Conservation (phyloP, 768 basidiomycete species). For the Hebeloma cylindrosporum region DNA sequence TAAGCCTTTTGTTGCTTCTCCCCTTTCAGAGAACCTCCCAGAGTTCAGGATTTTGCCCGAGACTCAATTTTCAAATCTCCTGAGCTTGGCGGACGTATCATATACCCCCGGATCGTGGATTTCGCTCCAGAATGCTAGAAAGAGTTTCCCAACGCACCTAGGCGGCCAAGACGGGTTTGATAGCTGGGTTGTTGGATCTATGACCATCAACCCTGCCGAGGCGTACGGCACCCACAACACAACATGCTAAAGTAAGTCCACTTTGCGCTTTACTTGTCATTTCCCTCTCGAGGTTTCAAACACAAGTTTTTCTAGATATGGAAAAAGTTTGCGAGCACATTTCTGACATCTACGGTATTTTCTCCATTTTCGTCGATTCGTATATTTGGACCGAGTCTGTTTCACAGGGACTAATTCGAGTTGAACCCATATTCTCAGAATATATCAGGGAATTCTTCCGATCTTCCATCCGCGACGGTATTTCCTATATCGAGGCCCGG, state of each 20-base stretch:
- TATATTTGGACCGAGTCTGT: neutral
- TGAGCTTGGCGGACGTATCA: conserved; percentile 38
- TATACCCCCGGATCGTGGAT: conserved; percentile 57
- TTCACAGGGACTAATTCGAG: conserved; percentile 46
- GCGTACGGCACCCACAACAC: conserved; percentile 76
- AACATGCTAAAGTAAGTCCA: conserved; percentile 51
- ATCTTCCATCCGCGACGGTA: conserved; percentile 65
- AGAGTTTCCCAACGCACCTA: conserved; percentile 47
- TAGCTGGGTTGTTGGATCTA: conserved; percentile 54
- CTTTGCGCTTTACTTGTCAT: neutral
- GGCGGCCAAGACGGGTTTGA: conserved; percentile 71
- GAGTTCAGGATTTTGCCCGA: conserved; percentile 51
- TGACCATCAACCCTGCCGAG: conserved; percentile 70
- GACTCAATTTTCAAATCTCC: conserved; percentile 28
- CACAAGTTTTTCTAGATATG: conserved; percentile 59
- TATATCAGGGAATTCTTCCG: conserved; percentile 65
- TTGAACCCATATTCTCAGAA: conserved; percentile 55
- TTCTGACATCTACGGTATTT: conserved; percentile 47
- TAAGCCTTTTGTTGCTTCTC: conserved; percentile 38
- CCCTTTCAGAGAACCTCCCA: conserved; percentile 46
- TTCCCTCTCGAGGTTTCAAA: neutral
- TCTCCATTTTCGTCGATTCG: neutral
- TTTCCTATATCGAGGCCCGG: conserved; percentile 69
- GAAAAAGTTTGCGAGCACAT: conserved; percentile 65
- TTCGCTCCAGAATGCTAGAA: conserved; percentile 50